Percentiles rank a stretch among this genome's conserved stretches.
Evolutionary conservation across 2,329 filamentous ascomycete genomes (phyloP).

Genomic region (Colletotrichum sublineola): DNA sequence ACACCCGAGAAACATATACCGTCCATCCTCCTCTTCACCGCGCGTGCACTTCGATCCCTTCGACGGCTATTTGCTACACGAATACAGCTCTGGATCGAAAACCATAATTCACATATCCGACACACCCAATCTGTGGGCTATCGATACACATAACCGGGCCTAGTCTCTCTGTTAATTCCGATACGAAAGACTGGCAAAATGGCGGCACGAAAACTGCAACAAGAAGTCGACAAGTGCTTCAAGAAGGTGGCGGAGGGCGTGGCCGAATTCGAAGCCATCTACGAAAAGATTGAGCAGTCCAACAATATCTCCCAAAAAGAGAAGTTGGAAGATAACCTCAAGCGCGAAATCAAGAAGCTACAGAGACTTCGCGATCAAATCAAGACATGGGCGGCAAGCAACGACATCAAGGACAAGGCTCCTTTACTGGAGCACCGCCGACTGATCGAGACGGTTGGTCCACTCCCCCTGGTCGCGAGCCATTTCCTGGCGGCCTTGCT

Average conservation of each 20-base stretch:
- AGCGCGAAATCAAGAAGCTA: slow-evolving; percentile 99
- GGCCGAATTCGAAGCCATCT: slow-evolving; percentile 90
- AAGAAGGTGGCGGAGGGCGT: slow-evolving; percentile 98
- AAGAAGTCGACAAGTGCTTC: slow-evolving; percentile 99
- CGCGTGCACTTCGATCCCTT: slow-evolving; percentile 5
- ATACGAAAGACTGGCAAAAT: slow-evolving; percentile 65
- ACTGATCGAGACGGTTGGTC: slow-evolving; percentile 93
- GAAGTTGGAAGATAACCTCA: slow-evolving; percentile 97
- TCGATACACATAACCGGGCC: slow-evolving; percentile 18
- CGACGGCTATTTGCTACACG: slow-evolving; percentile 17
- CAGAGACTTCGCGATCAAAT: slow-evolving; percentile 98
- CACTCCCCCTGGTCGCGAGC: slow-evolving; percentile 42
- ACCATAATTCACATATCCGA: slow-evolving; percentile 23
- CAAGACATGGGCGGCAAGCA: slow-evolving; percentile 98
- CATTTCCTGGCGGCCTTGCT: slow-evolving; percentile 35
- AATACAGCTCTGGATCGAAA: slow-evolving; percentile 24
- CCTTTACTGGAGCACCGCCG: slow-evolving; percentile 93
- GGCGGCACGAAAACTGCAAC: slow-evolving; percentile 95
- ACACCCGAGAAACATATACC: slow-evolving; percentile 18
- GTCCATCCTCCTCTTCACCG: background rate
- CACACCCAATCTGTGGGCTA: slow-evolving; percentile 22
- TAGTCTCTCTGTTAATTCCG: slow-evolving; percentile 10
- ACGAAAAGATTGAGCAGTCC: slow-evolving; percentile 96
- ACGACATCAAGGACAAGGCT: slow-evolving; percentile 99
- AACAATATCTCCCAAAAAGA: slow-evolving; percentile 96